Evolutionary conservation across 352 stramenopile species (phyloP), one percentile per base, ranked within the genome.

Genomic region (Plasmopara viticola): DNA sequence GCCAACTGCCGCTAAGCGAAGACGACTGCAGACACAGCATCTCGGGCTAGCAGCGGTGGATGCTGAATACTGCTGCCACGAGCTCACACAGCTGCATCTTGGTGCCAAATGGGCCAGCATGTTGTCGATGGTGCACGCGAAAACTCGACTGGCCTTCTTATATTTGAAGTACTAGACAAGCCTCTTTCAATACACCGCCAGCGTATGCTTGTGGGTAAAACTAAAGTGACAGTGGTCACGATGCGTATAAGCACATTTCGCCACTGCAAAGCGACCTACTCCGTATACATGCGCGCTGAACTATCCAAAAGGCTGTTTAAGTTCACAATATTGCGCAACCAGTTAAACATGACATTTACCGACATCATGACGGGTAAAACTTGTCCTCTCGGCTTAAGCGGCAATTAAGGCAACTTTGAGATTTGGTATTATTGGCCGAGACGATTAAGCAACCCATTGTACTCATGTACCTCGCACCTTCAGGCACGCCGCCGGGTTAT

Each of bases 351-450:
- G 62, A 35, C 43, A 9, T 74, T 74, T 51, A 53, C 53, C 2
- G 62, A 71, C 49, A 57, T 73, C 40, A 73, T 73, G 61, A 73
- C 65, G 40, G 51, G 54, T 33, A 49, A 64, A 17, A 47, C 44
- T 20, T 74, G 65, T 34, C 58, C 52, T 14, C 58, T 74, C 9
- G 65, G 65, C 0, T 64, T 53, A 34, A 51, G 50, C 5, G 58
- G 62, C 18, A 34, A 60, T n/a, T 29, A 44, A 25, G 51, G 55
- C 39, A 45, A 74, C 50, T 40, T 71, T n/a, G 66, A 71, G 44
- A 64, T 74, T 17, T 74, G 66, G 66, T 34, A 71, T 13, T 49
- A 9, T 58, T 48, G 10, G 33, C 39, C 10, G 39, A 54, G 15
- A 60, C 38, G 1, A 34, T 47, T 5, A 57, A 52, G 14, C 58